phyloP scores from a whole-genome alignment of 805 yeast genomes.

The Starmerella stigmatis region DNA sequence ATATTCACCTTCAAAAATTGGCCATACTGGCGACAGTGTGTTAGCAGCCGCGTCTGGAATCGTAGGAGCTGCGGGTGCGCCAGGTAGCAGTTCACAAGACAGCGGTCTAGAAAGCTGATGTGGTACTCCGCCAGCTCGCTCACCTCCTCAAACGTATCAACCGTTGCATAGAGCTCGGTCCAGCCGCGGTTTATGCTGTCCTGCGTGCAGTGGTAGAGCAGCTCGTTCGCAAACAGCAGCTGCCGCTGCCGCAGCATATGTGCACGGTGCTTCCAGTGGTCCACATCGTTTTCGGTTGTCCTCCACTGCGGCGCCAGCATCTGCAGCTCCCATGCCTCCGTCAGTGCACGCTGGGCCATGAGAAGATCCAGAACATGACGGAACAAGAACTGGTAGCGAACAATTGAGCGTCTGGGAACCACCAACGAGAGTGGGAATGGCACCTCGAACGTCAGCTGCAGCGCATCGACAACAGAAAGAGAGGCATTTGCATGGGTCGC shows the following conservation, averaged over 20 bases:
- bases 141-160: constrained; percentile 32
- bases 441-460: constrained; percentile 36
- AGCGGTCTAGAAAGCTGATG: constrained; percentile 49
- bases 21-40: constrained; percentile 28
- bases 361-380: constrained; percentile 47
- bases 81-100: constrained; percentile 55
- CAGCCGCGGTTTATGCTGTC: constrained; percentile 53
- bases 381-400: constrained; percentile 71
- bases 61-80: constrained; percentile 48
- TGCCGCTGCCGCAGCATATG: constrained; percentile 37
- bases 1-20: constrained; percentile 23
- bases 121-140: constrained; percentile 39
- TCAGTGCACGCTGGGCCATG: constrained; percentile 35
- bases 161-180: constrained; percentile 32
- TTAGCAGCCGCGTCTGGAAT: constrained; percentile 35
- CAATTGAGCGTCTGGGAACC: constrained; percentile 54
- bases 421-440: constrained; percentile 84
- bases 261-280: constrained; percentile 19
- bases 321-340: constrained; percentile 5
- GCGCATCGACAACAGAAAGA: constrained; percentile 29
- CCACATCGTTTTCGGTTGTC: constrained; percentile 14
- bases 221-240: constrained; percentile 45
- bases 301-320: constrained; percentile 1
- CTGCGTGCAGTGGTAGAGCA: constrained; percentile 45
- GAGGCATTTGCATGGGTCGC: neutral